Evolutionary conservation across 345 rosid genomes (phyloP).

Genomic region (Eucalyptus sp.): DNA sequence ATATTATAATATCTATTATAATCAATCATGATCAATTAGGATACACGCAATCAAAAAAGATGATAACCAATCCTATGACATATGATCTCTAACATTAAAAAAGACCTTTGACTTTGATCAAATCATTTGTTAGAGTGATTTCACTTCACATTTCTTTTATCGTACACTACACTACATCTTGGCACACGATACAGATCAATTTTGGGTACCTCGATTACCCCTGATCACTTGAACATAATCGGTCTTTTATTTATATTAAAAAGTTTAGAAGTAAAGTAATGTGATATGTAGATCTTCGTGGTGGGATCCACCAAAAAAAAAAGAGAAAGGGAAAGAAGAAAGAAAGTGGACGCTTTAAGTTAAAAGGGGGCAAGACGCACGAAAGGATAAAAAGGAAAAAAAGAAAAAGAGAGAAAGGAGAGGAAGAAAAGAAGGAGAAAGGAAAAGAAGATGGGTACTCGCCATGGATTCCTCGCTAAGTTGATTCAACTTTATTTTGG

Average conservation of each 20-base stretch:
- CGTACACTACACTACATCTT: not conserved
- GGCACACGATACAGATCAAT: not conserved
- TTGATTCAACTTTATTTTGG: not conserved
- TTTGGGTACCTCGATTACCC: not conserved
- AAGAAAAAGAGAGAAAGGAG: too few relatives aligned
- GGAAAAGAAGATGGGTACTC: not conserved
- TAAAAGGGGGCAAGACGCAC: not conserved
- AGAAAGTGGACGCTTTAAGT: not conserved
- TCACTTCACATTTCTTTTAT: not conserved
- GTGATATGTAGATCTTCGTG: not conserved
- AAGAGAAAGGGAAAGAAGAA: not conserved
- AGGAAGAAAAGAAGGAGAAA: too few relatives aligned
- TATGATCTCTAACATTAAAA: not conserved
- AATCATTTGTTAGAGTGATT: not conserved
- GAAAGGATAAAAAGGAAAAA: not conserved
- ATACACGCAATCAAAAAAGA: not conserved
- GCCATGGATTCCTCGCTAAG: fast-evolving
- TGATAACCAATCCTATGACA: not conserved
- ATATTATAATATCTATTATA: not conserved
- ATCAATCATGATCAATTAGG: not conserved
- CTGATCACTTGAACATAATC: not conserved
- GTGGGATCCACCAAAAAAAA: not conserved
- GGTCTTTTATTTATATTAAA: not conserved
- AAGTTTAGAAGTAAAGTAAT: not conserved
- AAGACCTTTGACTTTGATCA: not conserved